A percentile compares a stretch with the other conserved stretches of the same genome.
Conservation (phyloP, 2,329 filamentous ascomycete species). For the Atkinsonella hypoxylon region DNA sequence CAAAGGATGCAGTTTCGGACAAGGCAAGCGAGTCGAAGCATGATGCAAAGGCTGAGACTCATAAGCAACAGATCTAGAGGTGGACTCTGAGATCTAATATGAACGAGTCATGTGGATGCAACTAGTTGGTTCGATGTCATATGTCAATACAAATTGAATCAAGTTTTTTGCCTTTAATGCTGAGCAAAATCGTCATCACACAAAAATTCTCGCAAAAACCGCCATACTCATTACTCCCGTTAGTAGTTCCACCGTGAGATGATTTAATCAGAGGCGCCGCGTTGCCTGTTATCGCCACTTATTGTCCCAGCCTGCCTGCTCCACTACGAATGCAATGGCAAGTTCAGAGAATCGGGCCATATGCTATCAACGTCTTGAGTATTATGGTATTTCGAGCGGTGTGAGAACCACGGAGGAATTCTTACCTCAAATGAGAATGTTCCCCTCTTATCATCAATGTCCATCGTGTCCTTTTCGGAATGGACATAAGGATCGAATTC, state of each 20-base stretch:
- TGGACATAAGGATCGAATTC: slow-evolving; percentile 28
- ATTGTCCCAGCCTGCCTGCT: slow-evolving; percentile 29
- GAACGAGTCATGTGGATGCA: too few relatives aligned
- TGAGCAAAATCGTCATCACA: too few relatives aligned
- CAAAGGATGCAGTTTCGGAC: slow-evolving; percentile 35
- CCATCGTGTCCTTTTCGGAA: slow-evolving; percentile 23
- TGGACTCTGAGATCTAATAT: neutral
- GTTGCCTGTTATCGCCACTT: slow-evolving; percentile 20
- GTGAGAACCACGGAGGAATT: too few relatives aligned
- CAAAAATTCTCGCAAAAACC: too few relatives aligned
- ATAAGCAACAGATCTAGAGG: slow-evolving; percentile 28
- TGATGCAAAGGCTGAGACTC: slow-evolving; percentile 24
- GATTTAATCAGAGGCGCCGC: neutral
- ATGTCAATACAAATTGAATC: too few relatives aligned
- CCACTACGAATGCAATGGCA: slow-evolving; percentile 26
- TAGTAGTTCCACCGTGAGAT: too few relatives aligned
- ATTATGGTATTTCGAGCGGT: neutral
- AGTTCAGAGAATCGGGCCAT: slow-evolving; percentile 29
- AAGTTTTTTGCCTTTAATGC: too few relatives aligned
- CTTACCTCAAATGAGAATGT: slow-evolving; percentile 26
- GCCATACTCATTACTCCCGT: too few relatives aligned
- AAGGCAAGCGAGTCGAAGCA: slow-evolving; percentile 31
- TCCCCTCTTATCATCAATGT: slow-evolving; percentile 24
- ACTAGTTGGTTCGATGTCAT: too few relatives aligned
- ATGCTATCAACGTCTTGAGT: slow-evolving; percentile 13